Base-by-base conservation (phyloP, 2,329 filamentous ascomycete genomes). In the Leptoxyphium fumago region DNA sequence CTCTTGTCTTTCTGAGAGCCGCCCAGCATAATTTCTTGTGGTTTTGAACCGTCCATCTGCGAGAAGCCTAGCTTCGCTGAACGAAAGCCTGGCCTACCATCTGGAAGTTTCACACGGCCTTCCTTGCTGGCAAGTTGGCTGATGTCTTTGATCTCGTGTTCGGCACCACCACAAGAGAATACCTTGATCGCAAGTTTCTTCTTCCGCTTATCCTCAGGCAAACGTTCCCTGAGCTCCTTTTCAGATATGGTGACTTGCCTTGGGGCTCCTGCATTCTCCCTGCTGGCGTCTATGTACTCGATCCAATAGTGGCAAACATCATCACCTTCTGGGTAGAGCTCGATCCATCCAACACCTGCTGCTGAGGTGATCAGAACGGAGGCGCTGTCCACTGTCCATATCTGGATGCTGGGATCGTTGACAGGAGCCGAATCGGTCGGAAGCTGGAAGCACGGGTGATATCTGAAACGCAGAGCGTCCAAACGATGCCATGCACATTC, bases 401-500 rank as follows among this genome's bases (percentile, higher is more conserved):
- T 84, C 55, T 94, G 85, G 1, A 95, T 75, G 50, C 84, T 87
- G 30, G 76, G 75, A 52, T 95, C 88, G 1, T 71, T 64, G 49
- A 70, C 73, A 10, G 52, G 44, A 13, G 74, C 65, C 5, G 74
- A 65, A 54, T 96, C 91, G 45, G 78, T 81, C 0, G 88, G 85
- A 43, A 94, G 73, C 44, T 80, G 74, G 69, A 98, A 96, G 60
- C 84, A 87, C 3, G 88, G 86, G 58, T 98, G 91, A 52, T 80
- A 82, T 50, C 87, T 80, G 67, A 95, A 94, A 34, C 87, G 83
- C 43, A 98, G 71, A 43, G 79, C 79, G 62, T 96, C 91, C 6
- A 96, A 73, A 46, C 88, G 77, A 63, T 95, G 88, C 89, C 89
- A 96, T 21, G 71, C 73, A 61, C 88, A 94, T 64, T 96, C 91